Evolutionary conservation across 1,139 yeast genomes (phyloP), one percentile per base, ranked within the genome.

Genomic region (Diutina neorugosa): DNA sequence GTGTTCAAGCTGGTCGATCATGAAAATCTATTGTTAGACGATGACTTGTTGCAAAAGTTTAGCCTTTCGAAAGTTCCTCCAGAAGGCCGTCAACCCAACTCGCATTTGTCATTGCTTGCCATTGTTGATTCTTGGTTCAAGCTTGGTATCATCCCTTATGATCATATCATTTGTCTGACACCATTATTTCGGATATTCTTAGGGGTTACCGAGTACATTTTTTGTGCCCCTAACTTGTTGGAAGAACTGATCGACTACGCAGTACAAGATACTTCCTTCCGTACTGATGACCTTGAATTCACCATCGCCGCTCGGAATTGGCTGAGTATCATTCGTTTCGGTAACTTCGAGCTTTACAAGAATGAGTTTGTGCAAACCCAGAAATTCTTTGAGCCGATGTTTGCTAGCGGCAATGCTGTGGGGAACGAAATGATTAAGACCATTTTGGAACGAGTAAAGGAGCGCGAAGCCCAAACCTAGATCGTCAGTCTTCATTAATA

Each of bases 371-470:
- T 85, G 61, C 76, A 76, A 52, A 86, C 95, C 0, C 97, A 90
- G 63, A 64, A 72, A 34, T 93, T 87, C 67, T 93, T 93, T 69
- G 72, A 78, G 56, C 95, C 91, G 8, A 90, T 86, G 87, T 78
- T 91, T 55, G 82, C 87, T 4, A 96, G 90, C 60, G 98, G 98
- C 12, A 87, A 84, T 60, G 80, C 78, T 48, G 75, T 90, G 51
- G 98, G 98, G n/a, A 93, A 93, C 68, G 96, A 88, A 59, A 93
- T 93, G 98, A 87, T 93, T 58, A 82, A 80, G 64, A 88, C 91
- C n/a, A 91, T 91, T 52, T 69, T 84, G 56, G 70, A 74, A 54
- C 66, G 81, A 57, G 83, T 76, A 2, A 66, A 65, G 50, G 79
- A 77, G 53, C 62, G 74, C 43, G 77, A 72, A 14, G 37, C 37